Evolutionary conservation across 2,329 filamentous ascomycete species (phyloP).

Genomic region (Neophaeococcomyces mojaviensis): DNA sequence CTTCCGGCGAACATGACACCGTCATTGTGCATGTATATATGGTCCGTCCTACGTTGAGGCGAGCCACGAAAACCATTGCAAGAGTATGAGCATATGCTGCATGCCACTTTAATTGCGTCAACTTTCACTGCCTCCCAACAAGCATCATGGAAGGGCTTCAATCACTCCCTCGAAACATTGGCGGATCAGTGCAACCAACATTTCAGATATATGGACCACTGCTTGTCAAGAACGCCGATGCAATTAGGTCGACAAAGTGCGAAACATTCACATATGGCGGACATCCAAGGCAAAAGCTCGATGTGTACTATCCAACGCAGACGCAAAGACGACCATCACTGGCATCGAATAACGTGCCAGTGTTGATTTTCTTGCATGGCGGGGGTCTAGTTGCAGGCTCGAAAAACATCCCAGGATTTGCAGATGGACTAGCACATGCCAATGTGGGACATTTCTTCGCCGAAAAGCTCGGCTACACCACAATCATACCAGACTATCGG

Average conservation of each 20-base stretch:
- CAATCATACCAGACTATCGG: slow-evolving; percentile 34
- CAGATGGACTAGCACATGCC: slow-evolving; percentile 25
- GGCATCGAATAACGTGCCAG: slow-evolving; percentile 29
- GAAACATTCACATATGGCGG: slow-evolving; percentile 27
- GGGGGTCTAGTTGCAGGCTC: slow-evolving; percentile 32
- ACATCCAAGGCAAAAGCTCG: slow-evolving; percentile 31
- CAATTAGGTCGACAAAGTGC: slow-evolving; percentile 8
- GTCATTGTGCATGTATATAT: too few species aligned
- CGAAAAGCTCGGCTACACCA: slow-evolving; percentile 28
- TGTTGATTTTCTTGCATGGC: slow-evolving; percentile 37
- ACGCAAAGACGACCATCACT: slow-evolving; percentile 19
- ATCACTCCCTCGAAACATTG: slow-evolving; percentile 5
- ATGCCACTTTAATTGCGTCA: not conserved
- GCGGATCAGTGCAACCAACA: slow-evolving; percentile 9
- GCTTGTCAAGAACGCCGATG: slow-evolving; percentile 7
- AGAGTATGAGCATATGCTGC: too few species aligned
- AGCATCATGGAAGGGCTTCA: slow-evolving; percentile 11
- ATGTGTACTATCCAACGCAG: slow-evolving; percentile 31
- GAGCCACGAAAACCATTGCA: too few species aligned
- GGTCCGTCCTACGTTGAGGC: too few species aligned
- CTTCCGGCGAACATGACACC: too few species aligned
- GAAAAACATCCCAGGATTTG: slow-evolving; percentile 25
- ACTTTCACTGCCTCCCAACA: not conserved
- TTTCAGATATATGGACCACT: slow-evolving; percentile 11
- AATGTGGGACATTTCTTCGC: slow-evolving; percentile 37